Base-by-base conservation (phyloP, 1,139 yeast genomes). In the Pichia sp. region DNA sequence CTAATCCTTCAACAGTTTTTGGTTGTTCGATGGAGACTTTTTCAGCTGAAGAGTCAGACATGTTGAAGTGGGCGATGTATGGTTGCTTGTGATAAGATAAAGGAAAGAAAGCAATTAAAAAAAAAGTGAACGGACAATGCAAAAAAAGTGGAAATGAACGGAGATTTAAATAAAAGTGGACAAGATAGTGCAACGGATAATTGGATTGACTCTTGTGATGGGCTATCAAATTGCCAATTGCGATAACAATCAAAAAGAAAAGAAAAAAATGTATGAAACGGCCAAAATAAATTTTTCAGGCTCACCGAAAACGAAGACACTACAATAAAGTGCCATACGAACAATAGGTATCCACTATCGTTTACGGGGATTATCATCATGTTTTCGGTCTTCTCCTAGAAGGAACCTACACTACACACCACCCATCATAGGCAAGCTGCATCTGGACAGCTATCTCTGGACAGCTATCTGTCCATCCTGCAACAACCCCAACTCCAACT, bases 31-130 rank as follows among this genome's bases (percentile, higher is more conserved):
- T 44, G 11, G 56, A 50, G 13, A 30, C 33, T 43, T 54, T 54
- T 45, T 54, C 54, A n/a, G 53, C 52, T 34, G 48, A 52, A n/a
- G 53, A 50, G 44, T 54, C 57, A 14, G 57, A 54, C 57, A 54
- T 54, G 39, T 16, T 29, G 8, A 30, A 16, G 39, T n/a, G 39
- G 9, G n/a, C 5, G 16, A 29, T 2, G 4, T 29, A 9, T 9
- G 5, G 36, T 8, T 18, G 27, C 14, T 43, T 22, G 31, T 22
- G 4, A 22, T 22, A 3, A 22, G 25, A 22, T 22, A 22, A 10
- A 13, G 22, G 27, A 28, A 42, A 27, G 43, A 36, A 14, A n/a
- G 16, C 8, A 28, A 28, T 13, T 18, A 18, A 18, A 30, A 8
- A 25, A 16, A 25, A 25, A 30, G 22, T 4, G 19, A 18, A 28